These are phyloP conservation scores for Colletotrichum sublineola DNA, from an alignment of 2,329 filamentous ascomycete species.

Conservation along the genomic window DNA sequence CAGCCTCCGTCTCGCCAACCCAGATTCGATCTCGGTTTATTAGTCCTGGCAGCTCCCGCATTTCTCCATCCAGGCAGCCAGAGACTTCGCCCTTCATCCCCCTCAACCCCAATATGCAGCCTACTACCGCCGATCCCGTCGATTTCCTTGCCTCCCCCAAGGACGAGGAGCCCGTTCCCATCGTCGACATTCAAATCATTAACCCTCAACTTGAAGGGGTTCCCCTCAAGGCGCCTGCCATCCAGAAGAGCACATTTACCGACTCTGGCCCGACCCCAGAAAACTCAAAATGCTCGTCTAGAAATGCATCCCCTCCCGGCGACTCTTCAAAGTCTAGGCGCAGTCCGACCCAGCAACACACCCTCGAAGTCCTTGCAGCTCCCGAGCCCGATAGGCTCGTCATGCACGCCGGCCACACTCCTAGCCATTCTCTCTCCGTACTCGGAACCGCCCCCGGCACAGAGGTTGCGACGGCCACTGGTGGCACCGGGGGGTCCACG, in stretches of 20 bases:
- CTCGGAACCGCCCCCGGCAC: constrained; percentile 61
- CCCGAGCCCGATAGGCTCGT: constrained; percentile 66
- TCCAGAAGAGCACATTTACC: constrained; percentile 66
- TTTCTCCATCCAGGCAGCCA: constrained; percentile 53
- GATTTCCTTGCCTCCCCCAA: constrained; percentile 54
- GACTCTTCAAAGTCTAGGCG: constrained; percentile 45
- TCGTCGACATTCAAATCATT: constrained; percentile 70
- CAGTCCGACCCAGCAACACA: constrained; percentile 56
- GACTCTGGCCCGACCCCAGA: constrained; percentile 50
- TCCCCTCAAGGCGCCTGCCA: constrained; percentile 66
- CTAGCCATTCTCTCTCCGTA: constrained; percentile 69
- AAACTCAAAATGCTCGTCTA: constrained; percentile 47
- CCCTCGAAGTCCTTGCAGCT: constrained; percentile 61
- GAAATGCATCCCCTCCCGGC: constrained; percentile 48
- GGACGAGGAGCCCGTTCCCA: constrained; percentile 55
- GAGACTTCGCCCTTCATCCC: constrained; percentile 55
- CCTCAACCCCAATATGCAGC: constrained; percentile 61
- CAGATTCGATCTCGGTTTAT: constrained; percentile 40
- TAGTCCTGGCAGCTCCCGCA: constrained; percentile 49
- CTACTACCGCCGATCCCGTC: constrained; percentile 48
- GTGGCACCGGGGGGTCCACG: constrained; percentile 57
- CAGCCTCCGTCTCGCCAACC: constrained; percentile 43
- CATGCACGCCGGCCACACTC: constrained; percentile 74
- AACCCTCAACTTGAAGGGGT: constrained; percentile 72
- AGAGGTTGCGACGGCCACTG: constrained; percentile 54